A percentile compares a stretch with the other conserved stretches of the same genome.
These are phyloP conservation scores for Tuber magnatum DNA, from an alignment of 495 filamentous ascomycete genomes.

Conservation along the genomic window DNA sequence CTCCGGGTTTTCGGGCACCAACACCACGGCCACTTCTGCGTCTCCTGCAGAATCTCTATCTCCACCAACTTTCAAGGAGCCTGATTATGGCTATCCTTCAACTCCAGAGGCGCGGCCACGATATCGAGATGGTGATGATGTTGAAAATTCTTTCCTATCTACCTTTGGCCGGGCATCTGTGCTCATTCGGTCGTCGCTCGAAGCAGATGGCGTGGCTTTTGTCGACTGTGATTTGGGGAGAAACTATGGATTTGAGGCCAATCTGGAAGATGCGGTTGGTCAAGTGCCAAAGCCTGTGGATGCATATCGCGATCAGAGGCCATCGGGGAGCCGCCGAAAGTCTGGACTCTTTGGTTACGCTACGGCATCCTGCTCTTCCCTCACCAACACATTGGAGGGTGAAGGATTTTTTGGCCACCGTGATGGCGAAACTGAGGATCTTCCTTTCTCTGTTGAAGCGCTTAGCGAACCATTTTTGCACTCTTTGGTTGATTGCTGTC, in stretches of 20 bases:
- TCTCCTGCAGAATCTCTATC: conserved; percentile 31
- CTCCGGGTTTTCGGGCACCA: conserved; percentile 22
- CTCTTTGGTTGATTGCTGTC: conserved; percentile 24
- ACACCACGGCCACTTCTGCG: conserved; percentile 16
- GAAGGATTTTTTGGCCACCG: conserved; percentile 21
- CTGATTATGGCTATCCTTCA: background rate
- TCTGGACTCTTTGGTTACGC: conserved; percentile 37
- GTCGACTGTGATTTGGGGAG: conserved; percentile 42
- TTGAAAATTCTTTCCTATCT: conserved; percentile 27
- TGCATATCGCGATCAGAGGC: conserved; percentile 13
- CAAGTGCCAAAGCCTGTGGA: conserved; percentile 4
- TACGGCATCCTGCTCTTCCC: conserved; percentile 22
- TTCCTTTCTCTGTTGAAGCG: conserved; percentile 29
- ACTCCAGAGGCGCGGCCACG: background rate
- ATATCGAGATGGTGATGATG: conserved; percentile 8
- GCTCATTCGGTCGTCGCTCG: conserved; percentile 44
- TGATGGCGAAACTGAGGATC: conserved; percentile 23
- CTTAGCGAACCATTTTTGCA: conserved; percentile 30
- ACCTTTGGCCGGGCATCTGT: conserved; percentile 45
- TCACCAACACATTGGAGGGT: conserved; percentile 16
- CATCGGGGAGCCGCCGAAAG: conserved; percentile 19
- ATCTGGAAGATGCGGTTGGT: conserved; percentile 6
- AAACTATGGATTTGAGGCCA: conserved; percentile 19
- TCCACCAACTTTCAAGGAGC: background rate
- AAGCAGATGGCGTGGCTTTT: conserved; percentile 46